phyloP scores from a whole-genome alignment of 106 monocot genomes.

The Triglochin maritima region DNA sequence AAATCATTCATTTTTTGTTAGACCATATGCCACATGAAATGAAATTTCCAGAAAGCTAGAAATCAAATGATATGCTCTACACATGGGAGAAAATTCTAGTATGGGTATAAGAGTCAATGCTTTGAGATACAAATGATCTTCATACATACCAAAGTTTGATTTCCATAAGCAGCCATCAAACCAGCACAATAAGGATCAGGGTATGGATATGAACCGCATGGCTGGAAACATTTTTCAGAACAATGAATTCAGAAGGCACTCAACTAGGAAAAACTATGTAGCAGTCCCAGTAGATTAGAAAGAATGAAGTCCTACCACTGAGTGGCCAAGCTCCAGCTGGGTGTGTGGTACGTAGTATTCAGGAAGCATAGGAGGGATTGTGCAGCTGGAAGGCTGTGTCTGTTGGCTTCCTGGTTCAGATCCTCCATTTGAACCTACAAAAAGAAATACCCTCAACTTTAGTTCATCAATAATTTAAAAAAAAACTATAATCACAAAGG shows the following conservation, averaged over 20 bases:
- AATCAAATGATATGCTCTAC: too few relatives aligned
- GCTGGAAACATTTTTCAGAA: conserved; percentile 3
- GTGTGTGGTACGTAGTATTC: conserved; percentile 17
- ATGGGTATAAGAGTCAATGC: too few relatives aligned
- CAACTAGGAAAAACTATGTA: background rate
- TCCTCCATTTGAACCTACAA: background rate
- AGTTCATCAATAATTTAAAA: background rate
- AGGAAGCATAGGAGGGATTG: conserved; percentile 6
- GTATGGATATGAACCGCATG: conserved; percentile 10
- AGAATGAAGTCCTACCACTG: conserved; percentile 5
- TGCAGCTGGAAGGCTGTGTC: background rate
- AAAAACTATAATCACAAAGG: background rate
- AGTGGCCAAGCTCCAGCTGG: conserved; percentile 29
- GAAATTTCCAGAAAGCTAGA: too few relatives aligned
- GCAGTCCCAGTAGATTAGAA: background rate
- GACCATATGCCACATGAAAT: too few relatives aligned
- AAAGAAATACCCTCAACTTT: background rate
- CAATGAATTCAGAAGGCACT: background rate
- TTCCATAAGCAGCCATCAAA: conserved; percentile 12
- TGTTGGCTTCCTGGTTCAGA: background rate
- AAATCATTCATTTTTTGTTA: too few relatives aligned
- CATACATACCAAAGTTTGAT: conserved; percentile 10
- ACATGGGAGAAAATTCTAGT: too few relatives aligned
- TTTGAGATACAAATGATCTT: too few relatives aligned
- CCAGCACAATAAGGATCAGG: conserved; percentile 14